Conservation (phyloP, 371 early-diverging fungal genomes). For the Mucor lusitanicus region DNA sequence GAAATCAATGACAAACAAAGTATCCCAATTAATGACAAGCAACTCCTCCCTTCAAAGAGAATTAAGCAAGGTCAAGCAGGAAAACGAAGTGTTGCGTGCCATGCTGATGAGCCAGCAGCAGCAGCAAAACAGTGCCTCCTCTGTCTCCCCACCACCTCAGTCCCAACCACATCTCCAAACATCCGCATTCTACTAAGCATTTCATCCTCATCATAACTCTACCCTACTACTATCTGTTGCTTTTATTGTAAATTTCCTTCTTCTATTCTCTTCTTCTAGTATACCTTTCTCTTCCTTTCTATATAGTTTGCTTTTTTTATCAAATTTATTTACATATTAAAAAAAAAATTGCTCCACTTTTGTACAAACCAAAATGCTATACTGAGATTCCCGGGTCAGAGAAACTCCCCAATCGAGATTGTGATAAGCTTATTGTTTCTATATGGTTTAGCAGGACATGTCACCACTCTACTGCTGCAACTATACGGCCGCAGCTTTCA, state of each 20-base stretch:
- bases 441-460: neutral
- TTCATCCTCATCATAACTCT: neutral
- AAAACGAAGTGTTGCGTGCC: conserved; percentile 23
- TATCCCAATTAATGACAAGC: conserved; percentile 17
- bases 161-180: neutral
- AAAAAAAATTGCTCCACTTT: neutral
- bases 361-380: neutral
- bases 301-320: neutral
- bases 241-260: neutral
- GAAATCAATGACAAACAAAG: conserved; percentile 22
- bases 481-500: neutral
- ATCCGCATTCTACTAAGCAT: neutral
- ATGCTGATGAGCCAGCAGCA: conserved; percentile 12
- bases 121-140: neutral
- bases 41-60: conserved; percentile 19
- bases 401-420: neutral
- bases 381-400: neutral
- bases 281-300: neutral
- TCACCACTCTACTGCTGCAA: too few relatives aligned
- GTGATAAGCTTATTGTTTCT: neutral
- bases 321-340: neutral
- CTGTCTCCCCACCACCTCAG: neutral
- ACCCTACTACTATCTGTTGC: neutral
- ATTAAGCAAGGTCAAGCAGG: conserved; percentile 21
- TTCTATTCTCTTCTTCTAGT: neutral